phyloP scores from a whole-genome alignment of 163 green algal genomes.

The Scenedesmus sp. region DNA sequence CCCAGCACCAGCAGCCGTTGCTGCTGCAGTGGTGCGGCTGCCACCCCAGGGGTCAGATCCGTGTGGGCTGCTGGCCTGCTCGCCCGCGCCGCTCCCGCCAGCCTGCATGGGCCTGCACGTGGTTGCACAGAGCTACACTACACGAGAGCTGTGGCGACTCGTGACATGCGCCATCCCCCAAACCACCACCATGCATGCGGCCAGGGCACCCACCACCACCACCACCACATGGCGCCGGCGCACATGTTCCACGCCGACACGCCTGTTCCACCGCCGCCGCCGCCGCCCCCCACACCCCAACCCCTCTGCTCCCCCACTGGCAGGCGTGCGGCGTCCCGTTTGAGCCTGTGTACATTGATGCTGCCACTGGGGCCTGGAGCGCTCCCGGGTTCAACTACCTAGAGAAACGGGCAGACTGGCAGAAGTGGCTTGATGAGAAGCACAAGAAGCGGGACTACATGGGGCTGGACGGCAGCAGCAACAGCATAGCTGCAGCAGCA shows the following conservation, averaged over 20 bases:
- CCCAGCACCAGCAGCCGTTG: background rate
- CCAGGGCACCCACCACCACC: background rate
- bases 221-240: background rate
- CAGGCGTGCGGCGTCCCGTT: slow-evolving; percentile 63
- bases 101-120: background rate
- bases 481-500: background rate
- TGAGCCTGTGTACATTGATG: slow-evolving; percentile 63
- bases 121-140: background rate
- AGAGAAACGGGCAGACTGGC: slow-evolving; percentile 64
- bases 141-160: background rate
- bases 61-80: too few relatives aligned
- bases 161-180: background rate
- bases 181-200: background rate
- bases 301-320: background rate
- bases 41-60: background rate
- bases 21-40: background rate
- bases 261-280: background rate
- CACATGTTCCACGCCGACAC: background rate
- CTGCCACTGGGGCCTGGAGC: slow-evolving; percentile 44
- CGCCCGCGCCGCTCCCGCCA: too few relatives aligned
- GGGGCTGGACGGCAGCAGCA: background rate
- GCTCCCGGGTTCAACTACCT: slow-evolving; percentile 61
- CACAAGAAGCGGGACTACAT: slow-evolving; percentile 56
- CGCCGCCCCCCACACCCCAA: background rate
- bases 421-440: slow-evolving; percentile 64